These are phyloP conservation scores for Auriscalpium vulgare DNA, from an alignment of 768 basidiomycete genomes.

Conservation along the genomic window DNA sequence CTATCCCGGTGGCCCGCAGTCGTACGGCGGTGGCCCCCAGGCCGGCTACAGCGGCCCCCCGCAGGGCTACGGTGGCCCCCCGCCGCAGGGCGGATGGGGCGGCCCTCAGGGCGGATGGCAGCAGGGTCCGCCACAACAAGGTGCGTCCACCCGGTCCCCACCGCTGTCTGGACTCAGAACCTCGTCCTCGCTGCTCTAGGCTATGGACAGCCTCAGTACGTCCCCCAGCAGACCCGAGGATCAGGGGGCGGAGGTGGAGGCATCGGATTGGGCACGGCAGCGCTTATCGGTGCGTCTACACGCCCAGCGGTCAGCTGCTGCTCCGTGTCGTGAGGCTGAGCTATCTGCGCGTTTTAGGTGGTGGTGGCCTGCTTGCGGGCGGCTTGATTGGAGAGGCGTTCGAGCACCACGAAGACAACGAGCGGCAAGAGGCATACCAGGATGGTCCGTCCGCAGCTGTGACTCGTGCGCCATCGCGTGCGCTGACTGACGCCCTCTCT, in stretches of 20 bases:
- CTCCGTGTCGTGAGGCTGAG: not conserved
- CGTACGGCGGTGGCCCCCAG: slow-evolving; percentile 8
- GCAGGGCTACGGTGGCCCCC: slow-evolving; percentile 19
- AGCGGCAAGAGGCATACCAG: slow-evolving; percentile 26
- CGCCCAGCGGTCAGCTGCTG: no score
- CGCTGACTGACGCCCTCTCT: not conserved
- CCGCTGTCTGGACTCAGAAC: not conserved
- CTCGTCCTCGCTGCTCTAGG: not conserved
- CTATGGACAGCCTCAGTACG: slow-evolving; percentile 1
- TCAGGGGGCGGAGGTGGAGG: slow-evolving; percentile 1
- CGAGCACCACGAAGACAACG: slow-evolving; percentile 32
- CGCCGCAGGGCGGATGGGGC: slow-evolving; percentile 11
- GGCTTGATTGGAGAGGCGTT: slow-evolving; percentile 43
- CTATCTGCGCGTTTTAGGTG: slow-evolving; percentile 28
- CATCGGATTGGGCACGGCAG: slow-evolving; percentile 1
- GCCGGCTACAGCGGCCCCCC: slow-evolving; percentile 9
- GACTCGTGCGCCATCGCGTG: slow-evolving; percentile 1
- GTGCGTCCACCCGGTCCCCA: not conserved
- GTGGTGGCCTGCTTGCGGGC: slow-evolving; percentile 62
- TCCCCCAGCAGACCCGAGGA: not conserved
- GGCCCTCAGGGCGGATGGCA: slow-evolving; percentile 7
- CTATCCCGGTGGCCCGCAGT: slow-evolving; percentile 14
- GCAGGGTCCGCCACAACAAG: slow-evolving; percentile 8
- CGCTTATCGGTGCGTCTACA: slow-evolving; percentile 3
- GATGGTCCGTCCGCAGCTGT: slow-evolving; percentile 22